phyloP scores from a whole-genome alignment of 495 filamentous ascomycete genomes.

The Patellaria atrata region DNA sequence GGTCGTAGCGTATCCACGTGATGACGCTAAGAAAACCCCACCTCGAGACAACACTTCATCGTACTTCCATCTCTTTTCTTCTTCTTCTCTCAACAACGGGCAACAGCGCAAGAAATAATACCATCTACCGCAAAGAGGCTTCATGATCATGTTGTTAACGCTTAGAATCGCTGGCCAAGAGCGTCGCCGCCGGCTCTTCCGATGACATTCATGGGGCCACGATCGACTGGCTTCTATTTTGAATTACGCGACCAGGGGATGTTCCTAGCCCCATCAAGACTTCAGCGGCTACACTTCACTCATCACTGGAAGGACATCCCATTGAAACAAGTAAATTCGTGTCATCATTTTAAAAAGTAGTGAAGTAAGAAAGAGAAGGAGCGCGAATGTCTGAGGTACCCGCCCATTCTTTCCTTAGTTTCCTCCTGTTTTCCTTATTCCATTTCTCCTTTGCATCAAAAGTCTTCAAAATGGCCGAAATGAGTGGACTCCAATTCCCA shows the following conservation, averaged over 20 bases:
- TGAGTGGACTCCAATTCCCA: constrained; percentile 17
- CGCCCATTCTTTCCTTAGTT: constrained; percentile 14
- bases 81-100: too few species aligned
- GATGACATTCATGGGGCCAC: too few species aligned
- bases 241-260: constrained; percentile 18
- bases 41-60: too few species aligned
- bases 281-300: constrained; percentile 20
- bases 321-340: constrained; percentile 11
- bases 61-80: too few species aligned
- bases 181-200: too few species aligned
- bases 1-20: too few species aligned
- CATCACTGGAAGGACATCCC: constrained; percentile 16
- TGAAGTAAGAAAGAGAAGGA: constrained; percentile 13
- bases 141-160: too few species aligned
- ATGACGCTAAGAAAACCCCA: too few species aligned
- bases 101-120: too few species aligned
- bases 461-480: constrained; percentile 15
- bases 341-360: constrained; percentile 15
- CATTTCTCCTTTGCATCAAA: constrained; percentile 17
- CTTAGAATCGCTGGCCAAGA: too few species aligned
- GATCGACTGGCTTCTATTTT: constrained; percentile 23
- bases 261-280: constrained; percentile 15
- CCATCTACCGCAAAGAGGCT: too few species aligned
- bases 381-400: constrained; percentile 19
- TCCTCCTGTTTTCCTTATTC: constrained; percentile 15